Evolutionary conservation across 2,329 filamentous ascomycete genomes (phyloP).

Genomic region (Madurella mycetomatis): DNA sequence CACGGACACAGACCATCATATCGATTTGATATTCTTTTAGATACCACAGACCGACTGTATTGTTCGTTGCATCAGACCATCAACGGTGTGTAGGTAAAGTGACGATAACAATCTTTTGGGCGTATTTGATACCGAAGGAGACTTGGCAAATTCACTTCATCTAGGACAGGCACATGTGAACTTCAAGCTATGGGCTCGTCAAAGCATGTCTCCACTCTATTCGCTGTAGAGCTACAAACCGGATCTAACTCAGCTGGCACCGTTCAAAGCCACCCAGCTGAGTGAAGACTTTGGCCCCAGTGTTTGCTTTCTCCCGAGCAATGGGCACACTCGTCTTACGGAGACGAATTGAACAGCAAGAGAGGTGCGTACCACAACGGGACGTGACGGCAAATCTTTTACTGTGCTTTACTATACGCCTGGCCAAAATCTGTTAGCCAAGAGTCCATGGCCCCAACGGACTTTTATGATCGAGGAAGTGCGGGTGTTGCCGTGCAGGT

Average conservation of each 20-base stretch:
- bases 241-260: slow-evolving; percentile 11
- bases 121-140: not conserved
- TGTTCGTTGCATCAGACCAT: no score
- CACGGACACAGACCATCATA: slow-evolving; percentile 50
- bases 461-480: not conserved
- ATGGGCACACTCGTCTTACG: slow-evolving; percentile 14
- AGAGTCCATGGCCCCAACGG: not conserved
- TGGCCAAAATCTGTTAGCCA: slow-evolving; percentile 4
- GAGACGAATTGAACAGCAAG: not conserved
- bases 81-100: no score
- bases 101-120: no score
- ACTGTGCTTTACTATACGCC: not conserved
- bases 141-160: not conserved
- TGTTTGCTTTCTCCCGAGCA: slow-evolving; percentile 15
- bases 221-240: slow-evolving; percentile 9
- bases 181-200: not conserved
- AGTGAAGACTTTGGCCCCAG: slow-evolving; percentile 15
- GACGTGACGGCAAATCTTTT: not conserved
- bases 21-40: slow-evolving; percentile 63
- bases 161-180: not conserved
- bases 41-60: not conserved
- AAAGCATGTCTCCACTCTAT: not conserved
- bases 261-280: not conserved
- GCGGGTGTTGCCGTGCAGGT: slow-evolving; percentile 5
- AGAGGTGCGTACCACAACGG: slow-evolving; percentile 19